phyloP scores from a whole-genome alignment of 768 basidiomycete genomes.

The Naganishia vaughanmartiniae region DNA sequence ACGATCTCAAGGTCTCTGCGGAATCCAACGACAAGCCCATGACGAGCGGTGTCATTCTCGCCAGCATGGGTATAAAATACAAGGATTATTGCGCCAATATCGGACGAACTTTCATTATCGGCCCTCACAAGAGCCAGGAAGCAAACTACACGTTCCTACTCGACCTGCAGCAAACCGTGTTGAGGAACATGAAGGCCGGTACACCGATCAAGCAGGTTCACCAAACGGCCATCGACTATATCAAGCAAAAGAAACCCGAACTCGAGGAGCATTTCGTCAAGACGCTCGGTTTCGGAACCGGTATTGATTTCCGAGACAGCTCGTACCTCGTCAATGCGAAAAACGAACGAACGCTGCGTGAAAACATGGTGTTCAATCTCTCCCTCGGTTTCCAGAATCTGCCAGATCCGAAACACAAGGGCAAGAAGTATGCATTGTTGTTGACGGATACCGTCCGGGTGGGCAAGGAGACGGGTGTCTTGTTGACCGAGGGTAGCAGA shows the following conservation, averaged over 20 bases:
- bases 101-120: constrained; percentile 90
- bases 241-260: constrained; percentile 75
- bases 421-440: constrained; percentile 83
- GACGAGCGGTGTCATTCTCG: constrained; percentile 78
- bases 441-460: constrained; percentile 85
- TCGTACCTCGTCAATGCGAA: constrained; percentile 78
- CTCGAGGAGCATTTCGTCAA: constrained; percentile 82
- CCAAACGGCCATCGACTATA: constrained; percentile 65
- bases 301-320: constrained; percentile 90
- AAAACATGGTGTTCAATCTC: constrained; percentile 82
- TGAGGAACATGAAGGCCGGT: constrained; percentile 76
- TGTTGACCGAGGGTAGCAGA: constrained; percentile 81
- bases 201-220: constrained; percentile 75
- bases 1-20: constrained; percentile 82
- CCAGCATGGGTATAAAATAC: constrained; percentile 84
- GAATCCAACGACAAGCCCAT: constrained; percentile 80
- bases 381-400: constrained; percentile 81
- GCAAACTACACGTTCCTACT: constrained; percentile 75
- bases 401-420: constrained; percentile 62
- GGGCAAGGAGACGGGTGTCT: constrained; percentile 58
- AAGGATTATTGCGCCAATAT: constrained; percentile 90
- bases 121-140: constrained; percentile 93
- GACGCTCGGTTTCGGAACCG: constrained; percentile 85
- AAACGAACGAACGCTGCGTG: constrained; percentile 66
- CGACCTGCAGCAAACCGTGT: constrained; percentile 70